Base-by-base conservation (phyloP, 257 asterid species). In the Penstemon eatonii region DNA sequence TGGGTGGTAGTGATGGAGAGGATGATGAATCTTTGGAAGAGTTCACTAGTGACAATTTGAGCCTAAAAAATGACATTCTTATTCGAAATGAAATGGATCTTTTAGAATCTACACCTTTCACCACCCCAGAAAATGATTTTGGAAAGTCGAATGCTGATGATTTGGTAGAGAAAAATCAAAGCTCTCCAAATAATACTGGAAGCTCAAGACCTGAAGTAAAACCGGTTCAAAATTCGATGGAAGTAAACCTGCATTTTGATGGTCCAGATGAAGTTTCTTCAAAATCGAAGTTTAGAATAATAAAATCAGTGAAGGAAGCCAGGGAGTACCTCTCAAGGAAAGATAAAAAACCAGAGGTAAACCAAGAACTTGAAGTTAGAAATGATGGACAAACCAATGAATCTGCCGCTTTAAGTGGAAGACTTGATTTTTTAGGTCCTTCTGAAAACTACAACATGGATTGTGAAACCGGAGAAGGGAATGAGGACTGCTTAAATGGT, bases 301-400 rank as follows among this genome's bases (percentile, higher is more conserved):
- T 93, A 76, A 79, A 75, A 69, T 88, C 96, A 41, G 92, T 89
- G 63, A 67, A 77, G 76, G 96, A 90, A 88, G 97, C 96, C 40
- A 81, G 87, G 81, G 96, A 85, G 45, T 88, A 87, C 77, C 95
- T 89, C 68, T 83, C 91, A 45, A 78, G 67, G 66, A 87, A 87
- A 80, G 79, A 77, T 63, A 72, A 72, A 10, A 65, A 52, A 49
- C 37, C 13, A 47, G 80, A 78, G 74, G 73, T 60, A 61, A 74
- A 68, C 60, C 78, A 70, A 65, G 81, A 82, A 65, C 60, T 68
- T 52, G 80, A 67, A 61, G 69, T 36, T 54, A 64, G 53, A 51
- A 74, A 57, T 65, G 65, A 50, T 18, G 79, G 72, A 71, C 66
- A 55, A 56, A 56, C 70, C 63, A 78, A 4, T 50, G 63, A 40